Base-by-base conservation (phyloP, 228 moss, liverwort and hornwort genomes). In the Sphagnum magellanicum region DNA sequence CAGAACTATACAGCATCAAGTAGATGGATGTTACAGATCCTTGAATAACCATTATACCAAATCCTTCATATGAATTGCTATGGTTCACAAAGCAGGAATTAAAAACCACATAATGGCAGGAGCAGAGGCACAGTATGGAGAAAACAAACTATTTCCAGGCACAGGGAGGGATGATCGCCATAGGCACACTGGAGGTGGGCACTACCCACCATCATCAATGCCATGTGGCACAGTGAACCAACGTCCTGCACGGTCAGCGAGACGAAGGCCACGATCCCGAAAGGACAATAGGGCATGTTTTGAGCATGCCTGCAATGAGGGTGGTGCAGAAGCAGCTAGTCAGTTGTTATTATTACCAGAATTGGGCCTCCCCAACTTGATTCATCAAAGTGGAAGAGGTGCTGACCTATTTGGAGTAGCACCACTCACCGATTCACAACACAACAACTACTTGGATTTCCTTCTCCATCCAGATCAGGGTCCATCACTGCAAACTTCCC, bases 361-460 rank as follows among this genome's bases (percentile, higher is more conserved):
- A 9, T 73, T 81, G 50, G 81, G 79, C 55, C 50, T 81, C 50
- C 80, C 81, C n/a, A 74, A 78, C 32, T 73, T 81, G 60, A 78
- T 74, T 64, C 81, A 85, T 64, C 67, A 78, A 73, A 62, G 53
- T 7, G 75, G 82, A n/a, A 81, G 79, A 10, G 52, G 17, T 10
- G 51, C 65, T 8, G 70, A 63, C 47, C 53, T 46, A 0, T 83
- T 84, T 74, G 85, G 81, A 48, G 74, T 82, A 59, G 32, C 32
- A 32, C 70, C 88, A 65, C 68, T 86, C 32, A 51, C 87, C 0
- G 79, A 80, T 47, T 78, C 84, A 64, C 78, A 83, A 15, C 84
- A 82, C 17, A 93, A 85, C 82, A 98, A 98, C 74, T 98, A 98
- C 69, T 79, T 98, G 50, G 97, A 98, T 72, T 93, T 98, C 83